A percentile compares a stretch with the other conserved stretches of the same genome.
These are phyloP conservation scores for Mesostigma viride DNA, from an alignment of 139 green algal species.

Conservation along the genomic window DNA sequence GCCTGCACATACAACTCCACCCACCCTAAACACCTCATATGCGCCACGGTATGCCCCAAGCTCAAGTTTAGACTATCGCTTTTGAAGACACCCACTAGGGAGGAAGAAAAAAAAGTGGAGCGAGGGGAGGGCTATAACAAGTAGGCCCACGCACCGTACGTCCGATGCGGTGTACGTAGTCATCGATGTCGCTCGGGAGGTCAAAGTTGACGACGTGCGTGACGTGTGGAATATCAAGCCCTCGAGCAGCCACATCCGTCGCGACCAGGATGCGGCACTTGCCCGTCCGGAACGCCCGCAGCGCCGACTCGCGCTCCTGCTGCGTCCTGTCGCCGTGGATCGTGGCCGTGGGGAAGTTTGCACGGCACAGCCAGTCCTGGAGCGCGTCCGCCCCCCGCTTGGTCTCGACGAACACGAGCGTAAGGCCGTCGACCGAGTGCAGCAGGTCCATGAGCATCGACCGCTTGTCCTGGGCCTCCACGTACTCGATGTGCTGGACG, in stretches of 20 bases:
- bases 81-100: too few species aligned
- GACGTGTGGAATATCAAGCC: constrained; percentile 79
- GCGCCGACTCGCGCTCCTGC: constrained; percentile 39
- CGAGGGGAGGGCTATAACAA: too few species aligned
- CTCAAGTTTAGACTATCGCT: too few species aligned
- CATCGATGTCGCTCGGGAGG: constrained; percentile 71
- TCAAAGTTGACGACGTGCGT: constrained; percentile 80
- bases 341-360: constrained; percentile 75
- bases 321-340: constrained; percentile 93
- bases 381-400: constrained; percentile 90
- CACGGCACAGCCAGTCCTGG: constrained; percentile 76
- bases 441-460: constrained; percentile 88
- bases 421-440: constrained; percentile 75
- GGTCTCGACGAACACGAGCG: constrained; percentile 94
- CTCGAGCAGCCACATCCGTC: constrained; percentile 92
- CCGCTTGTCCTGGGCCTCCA: constrained; percentile 68
- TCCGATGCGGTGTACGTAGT: constrained; percentile 77
- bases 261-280: constrained; percentile 47
- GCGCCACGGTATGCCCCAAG: too few species aligned
- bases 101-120: too few species aligned
- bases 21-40: too few species aligned
- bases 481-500: constrained; percentile 80
- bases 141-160: too few species aligned
- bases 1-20: too few species aligned
- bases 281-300: constrained; percentile 73